phyloP scores from a whole-genome alignment of 495 filamentous ascomycete species.

The Trichoderma reesei region DNA sequence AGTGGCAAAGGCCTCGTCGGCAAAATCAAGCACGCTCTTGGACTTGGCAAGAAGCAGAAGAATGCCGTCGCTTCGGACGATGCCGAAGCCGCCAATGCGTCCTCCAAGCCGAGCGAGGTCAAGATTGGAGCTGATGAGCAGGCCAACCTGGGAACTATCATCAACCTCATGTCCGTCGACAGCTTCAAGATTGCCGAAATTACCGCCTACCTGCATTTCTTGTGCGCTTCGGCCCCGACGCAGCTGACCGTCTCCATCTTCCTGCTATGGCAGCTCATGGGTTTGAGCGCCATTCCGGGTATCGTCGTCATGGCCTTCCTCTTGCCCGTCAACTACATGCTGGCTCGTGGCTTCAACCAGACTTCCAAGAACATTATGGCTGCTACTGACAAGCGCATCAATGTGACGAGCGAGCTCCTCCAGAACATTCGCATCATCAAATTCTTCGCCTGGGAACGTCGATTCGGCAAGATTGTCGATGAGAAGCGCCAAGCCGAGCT shows the following conservation, averaged over 20 bases:
- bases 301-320: conserved; percentile 85
- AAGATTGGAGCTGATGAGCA: conserved; percentile 49
- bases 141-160: conserved; percentile 90
- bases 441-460: conserved; percentile 97
- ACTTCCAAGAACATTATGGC: conserved; percentile 87
- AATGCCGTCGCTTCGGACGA: conserved; percentile 26
- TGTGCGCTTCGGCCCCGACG: conserved; percentile 77
- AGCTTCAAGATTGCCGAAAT: conserved; percentile 97
- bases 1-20: conserved; percentile 39
- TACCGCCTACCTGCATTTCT: conserved; percentile 82
- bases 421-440: conserved; percentile 99
- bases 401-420: conserved; percentile 92
- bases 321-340: conserved; percentile 77
- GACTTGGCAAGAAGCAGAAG: conserved; percentile 48
- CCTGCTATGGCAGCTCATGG: conserved; percentile 81
- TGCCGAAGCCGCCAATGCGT: conserved; percentile 26
- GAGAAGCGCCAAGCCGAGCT: conserved; percentile 80
- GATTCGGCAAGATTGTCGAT: conserved; percentile 77
- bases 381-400: conserved; percentile 91
- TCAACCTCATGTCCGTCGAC: conserved; percentile 98
- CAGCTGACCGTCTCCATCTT: conserved; percentile 61
- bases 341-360: conserved; percentile 72
- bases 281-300: conserved; percentile 86
- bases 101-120: conserved; percentile 1
- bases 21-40: conserved; percentile 42